Base-by-base conservation (phyloP, 768 basidiomycete species). In the Boletus pseudopeckii region DNA sequence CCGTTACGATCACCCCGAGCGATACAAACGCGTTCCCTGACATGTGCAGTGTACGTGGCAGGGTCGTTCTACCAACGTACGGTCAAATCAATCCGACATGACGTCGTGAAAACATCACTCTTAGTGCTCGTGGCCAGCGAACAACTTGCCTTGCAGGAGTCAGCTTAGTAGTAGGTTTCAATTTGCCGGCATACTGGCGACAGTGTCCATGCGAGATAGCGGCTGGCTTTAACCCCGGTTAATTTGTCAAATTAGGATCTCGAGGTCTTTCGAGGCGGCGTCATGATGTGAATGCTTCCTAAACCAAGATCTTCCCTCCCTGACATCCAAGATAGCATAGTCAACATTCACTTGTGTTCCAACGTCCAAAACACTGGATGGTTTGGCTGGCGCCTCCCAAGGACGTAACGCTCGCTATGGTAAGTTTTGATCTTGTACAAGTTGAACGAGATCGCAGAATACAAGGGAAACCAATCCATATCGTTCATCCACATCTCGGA, bases 321-420 rank as follows among this genome's bases (percentile, higher is more conserved):
- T 47, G 22, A 32, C 46, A 9, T 45, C 34, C 38, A 22, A 20
- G 18, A 50, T 43, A 18, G 42, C n/a, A 47, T 17, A 28, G 24
- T 15, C 7, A 32, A 49, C n/a, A 28, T 37, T 37, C 28, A 50
- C 24, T 46, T 48, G 53, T 50, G 50, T 39, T 50, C 7, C 22
- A 41, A 51, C 49, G 44, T 37, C 44, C 55, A 46, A 39, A 32
- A 28, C 65, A 65, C 64, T 67, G 64, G 59, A 64, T 65, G 64
- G 64, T 67, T 45, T 45, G 52, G 40, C 45, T 47, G 37, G 47
- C 48, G 47, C 52, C 52, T 48, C 45, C 38, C 51, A 55, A 36
- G 45, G 34, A 46, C 53, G 39, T 52, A 40, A 55, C 42, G 28
- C 32, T 48, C 18, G 32, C 22, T 15, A 48, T 46, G 53, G 54